These are phyloP conservation scores for Pestalotiopsis sp. DNA, from an alignment of 2,329 filamentous ascomycete species.

Conservation along the genomic window DNA sequence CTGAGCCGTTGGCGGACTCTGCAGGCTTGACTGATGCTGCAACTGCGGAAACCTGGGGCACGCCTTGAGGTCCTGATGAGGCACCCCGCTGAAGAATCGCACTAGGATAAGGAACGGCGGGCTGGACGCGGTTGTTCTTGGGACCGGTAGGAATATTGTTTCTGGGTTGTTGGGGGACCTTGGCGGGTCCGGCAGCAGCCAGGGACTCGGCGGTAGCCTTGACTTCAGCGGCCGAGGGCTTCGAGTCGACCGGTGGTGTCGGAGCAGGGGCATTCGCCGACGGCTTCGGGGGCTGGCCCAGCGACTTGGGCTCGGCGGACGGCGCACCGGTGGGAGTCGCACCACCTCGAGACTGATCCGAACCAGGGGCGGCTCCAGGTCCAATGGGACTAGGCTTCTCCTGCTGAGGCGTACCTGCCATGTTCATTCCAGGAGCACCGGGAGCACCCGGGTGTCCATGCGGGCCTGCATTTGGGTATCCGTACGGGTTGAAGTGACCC, in stretches of 20 bases:
- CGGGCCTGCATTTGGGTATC: slow-evolving; percentile 50
- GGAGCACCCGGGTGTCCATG: slow-evolving; percentile 33
- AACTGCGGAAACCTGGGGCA: slow-evolving; percentile 30
- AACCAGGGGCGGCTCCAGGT: slow-evolving; percentile 47
- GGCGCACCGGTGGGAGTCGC: slow-evolving; percentile 49
- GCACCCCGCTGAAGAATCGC: slow-evolving; percentile 34
- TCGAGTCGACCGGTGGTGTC: slow-evolving; percentile 68
- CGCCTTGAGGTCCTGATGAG: slow-evolving; percentile 16
- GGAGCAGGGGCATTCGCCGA: slow-evolving; percentile 52
- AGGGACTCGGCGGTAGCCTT: slow-evolving; percentile 58
- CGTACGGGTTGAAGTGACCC: slow-evolving; percentile 41
- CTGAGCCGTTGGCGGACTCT: slow-evolving; percentile 37
- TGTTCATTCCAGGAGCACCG: slow-evolving; percentile 31
- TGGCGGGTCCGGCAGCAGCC: slow-evolving; percentile 36
- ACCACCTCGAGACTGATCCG: slow-evolving; percentile 48
- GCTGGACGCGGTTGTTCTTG: slow-evolving; percentile 59
- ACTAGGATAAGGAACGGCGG: slow-evolving; percentile 66
- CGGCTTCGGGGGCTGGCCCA: slow-evolving; percentile 48
- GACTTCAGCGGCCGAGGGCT: slow-evolving; percentile 59
- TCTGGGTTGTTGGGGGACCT: slow-evolving; percentile 34
- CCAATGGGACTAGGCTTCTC: slow-evolving; percentile 56
- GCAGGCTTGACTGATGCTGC: slow-evolving; percentile 37
- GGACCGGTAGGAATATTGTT: slow-evolving; percentile 50
- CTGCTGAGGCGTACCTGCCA: slow-evolving; percentile 35
- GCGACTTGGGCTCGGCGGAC: slow-evolving; percentile 56